Conservation (phyloP, 306 rosid species). For the Cucumis sativus region DNA sequence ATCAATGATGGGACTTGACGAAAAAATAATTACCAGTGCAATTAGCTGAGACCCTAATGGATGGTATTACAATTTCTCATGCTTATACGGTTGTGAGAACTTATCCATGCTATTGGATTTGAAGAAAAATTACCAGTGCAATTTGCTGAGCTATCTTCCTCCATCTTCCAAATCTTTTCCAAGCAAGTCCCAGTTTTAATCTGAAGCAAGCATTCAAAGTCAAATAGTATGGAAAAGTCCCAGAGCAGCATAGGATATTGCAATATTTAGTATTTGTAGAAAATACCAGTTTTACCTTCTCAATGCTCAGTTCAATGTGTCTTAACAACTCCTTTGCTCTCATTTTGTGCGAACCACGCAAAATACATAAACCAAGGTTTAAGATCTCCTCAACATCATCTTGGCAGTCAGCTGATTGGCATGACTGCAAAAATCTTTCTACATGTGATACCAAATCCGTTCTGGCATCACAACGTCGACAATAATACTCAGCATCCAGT, state of each 20-base stretch:
- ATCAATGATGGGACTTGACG: neutral
- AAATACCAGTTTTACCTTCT: conserved; percentile 43
- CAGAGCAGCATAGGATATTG: neutral
- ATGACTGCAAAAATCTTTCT: conserved; percentile 28
- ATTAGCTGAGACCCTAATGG: neutral
- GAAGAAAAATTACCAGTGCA: conserved; percentile 29
- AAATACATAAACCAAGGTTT: conserved; percentile 47
- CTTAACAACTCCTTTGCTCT: conserved; percentile 35
- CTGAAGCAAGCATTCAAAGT: conserved; percentile 39
- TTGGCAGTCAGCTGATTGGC: conserved; percentile 34
- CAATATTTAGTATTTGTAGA: neutral
- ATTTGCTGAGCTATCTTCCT: conserved; percentile 8
- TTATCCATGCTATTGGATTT: neutral
- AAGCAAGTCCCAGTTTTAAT: conserved; percentile 34
- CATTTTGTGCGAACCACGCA: conserved; percentile 50
- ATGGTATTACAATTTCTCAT: neutral
- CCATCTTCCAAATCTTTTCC: conserved; percentile 48
- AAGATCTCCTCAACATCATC: conserved; percentile 46
- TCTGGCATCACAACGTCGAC: conserved; percentile 76
- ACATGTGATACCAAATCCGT: conserved; percentile 59
- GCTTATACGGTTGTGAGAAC: neutral
- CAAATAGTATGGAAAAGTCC: neutral
- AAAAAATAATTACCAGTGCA: neutral
- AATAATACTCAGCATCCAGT: conserved; percentile 58
- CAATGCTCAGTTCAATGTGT: conserved; percentile 30